These are phyloP conservation scores for Blepharisma undulans DNA, from an alignment of 169 alveolate genomes.

Conservation along the genomic window DNA sequence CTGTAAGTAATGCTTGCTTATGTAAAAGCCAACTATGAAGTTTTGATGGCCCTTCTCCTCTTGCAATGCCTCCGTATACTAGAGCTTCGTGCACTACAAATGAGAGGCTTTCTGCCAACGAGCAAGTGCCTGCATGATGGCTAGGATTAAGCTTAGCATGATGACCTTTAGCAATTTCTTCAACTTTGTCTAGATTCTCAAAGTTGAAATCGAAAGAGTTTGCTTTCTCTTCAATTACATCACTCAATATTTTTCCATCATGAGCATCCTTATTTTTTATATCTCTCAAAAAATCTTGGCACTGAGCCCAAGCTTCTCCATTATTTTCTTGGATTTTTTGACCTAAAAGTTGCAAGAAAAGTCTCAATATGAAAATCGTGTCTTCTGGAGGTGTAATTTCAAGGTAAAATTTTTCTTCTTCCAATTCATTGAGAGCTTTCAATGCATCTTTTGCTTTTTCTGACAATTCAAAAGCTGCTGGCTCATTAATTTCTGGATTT, in stretches of 20 bases:
- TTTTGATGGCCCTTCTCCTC: not conserved
- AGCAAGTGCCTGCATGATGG: not conserved
- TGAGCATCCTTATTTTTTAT: not conserved
- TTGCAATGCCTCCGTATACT: not conserved
- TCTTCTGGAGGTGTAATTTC: not conserved
- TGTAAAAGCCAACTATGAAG: not conserved
- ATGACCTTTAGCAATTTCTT: not conserved
- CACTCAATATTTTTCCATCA: not conserved
- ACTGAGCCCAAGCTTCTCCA: not conserved
- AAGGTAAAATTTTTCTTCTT: not conserved
- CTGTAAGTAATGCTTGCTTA: not conserved
- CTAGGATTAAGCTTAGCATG: not conserved
- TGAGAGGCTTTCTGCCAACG: not conserved
- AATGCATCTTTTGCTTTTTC: not conserved
- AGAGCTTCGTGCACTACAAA: not conserved
- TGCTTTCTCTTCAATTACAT: not conserved
- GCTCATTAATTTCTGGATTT: not conserved
- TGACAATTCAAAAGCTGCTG: not conserved
- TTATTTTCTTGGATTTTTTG: not conserved
- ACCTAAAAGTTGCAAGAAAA: not conserved
- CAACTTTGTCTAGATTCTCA: not conserved
- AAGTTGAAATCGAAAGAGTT: not conserved
- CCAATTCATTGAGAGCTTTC: not conserved
- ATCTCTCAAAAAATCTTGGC: not conserved
- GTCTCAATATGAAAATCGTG: not conserved